Evolutionary conservation across 208 protist genomes (phyloP).

Genomic region (Acanthamoeba healyi): DNA sequence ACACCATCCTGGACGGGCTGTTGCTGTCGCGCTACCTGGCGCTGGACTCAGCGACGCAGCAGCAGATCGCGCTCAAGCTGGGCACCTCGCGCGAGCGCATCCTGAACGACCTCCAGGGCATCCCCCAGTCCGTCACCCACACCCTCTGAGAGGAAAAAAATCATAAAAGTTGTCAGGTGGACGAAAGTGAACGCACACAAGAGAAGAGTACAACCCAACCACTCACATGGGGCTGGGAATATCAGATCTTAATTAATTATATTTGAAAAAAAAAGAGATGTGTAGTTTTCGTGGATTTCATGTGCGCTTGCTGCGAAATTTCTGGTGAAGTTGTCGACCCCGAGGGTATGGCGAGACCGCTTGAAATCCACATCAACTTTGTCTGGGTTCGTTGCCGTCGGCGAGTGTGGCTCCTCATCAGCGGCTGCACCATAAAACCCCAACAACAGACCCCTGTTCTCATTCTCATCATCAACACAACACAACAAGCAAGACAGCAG

Average conservation of each 20-base stretch:
- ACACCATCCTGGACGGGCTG: conserved; percentile 71
- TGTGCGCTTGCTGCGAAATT: not conserved
- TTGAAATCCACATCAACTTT: not conserved
- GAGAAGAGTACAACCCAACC: too few relatives aligned
- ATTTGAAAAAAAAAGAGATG: too few relatives aligned
- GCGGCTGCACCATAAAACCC: not conserved
- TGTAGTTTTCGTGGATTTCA: too few relatives aligned
- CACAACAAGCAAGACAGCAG: too few relatives aligned
- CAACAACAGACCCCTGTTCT: not conserved
- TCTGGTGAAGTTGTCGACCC: too few relatives aligned
- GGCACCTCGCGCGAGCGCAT: conserved; percentile 60
- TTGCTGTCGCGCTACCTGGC: conserved; percentile 57
- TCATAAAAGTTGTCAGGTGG: not conserved
- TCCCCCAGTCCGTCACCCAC: conserved; percentile 47
- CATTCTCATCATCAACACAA: not conserved
- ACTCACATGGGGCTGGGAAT: too few relatives aligned
- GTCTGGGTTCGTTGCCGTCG: not conserved
- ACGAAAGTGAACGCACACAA: too few relatives aligned
- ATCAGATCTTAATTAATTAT: too few relatives aligned
- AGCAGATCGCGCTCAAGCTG: conserved; percentile 53
- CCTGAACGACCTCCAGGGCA: conserved; percentile 19
- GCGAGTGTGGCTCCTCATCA: not conserved
- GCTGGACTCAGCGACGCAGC: conserved; percentile 6
- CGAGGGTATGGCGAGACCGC: not conserved
- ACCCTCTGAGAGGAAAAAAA: not conserved